Percentiles rank a stretch among this genome's conserved stretches.
phyloP scores from a whole-genome alignment of 306 rosid genomes.

The Abrus precatorius region DNA sequence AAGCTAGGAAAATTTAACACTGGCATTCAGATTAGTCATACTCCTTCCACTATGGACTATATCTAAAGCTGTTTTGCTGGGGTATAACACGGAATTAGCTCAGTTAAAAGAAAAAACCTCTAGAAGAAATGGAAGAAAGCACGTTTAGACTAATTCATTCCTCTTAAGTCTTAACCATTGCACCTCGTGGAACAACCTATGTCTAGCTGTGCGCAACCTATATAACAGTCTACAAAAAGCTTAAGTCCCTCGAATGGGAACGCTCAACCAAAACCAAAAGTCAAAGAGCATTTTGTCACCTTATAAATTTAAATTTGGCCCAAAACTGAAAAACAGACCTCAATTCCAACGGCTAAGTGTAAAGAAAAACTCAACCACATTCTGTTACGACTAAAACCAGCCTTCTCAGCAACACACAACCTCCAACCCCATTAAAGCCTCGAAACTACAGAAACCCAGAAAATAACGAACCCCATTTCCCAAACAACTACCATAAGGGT shows the following conservation, averaged over 20 bases:
- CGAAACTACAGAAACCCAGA: slow-evolving; percentile 38
- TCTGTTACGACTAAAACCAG: slow-evolving; percentile 31
- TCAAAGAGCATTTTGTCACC: slow-evolving; percentile 44
- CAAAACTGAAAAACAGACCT: slow-evolving; percentile 44
- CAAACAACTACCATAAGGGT: slow-evolving; percentile 25
- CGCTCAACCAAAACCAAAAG: slow-evolving; percentile 44
- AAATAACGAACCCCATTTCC: slow-evolving; percentile 46
- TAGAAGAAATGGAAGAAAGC: slow-evolving; percentile 24
- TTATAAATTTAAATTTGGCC: slow-evolving; percentile 37
- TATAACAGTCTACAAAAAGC: slow-evolving; percentile 28
- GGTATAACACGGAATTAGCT: background rate
- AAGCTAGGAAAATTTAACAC: slow-evolving; percentile 24
- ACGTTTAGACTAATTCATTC: slow-evolving; percentile 24
- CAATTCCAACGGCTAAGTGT: slow-evolving; percentile 33
- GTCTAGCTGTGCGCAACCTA: slow-evolving; percentile 38
- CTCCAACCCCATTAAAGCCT: slow-evolving; percentile 38
- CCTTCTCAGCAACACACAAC: slow-evolving; percentile 34
- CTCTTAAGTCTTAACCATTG: slow-evolving; percentile 15
- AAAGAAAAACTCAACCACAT: slow-evolving; percentile 20
- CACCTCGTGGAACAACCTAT: slow-evolving; percentile 3
- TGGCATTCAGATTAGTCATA: slow-evolving; percentile 28
- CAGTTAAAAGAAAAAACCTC: slow-evolving; percentile 28
- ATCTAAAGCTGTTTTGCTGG: slow-evolving; percentile 24
- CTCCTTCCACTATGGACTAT: slow-evolving; percentile 17
- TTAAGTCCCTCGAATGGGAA: slow-evolving; percentile 44